Evolutionary conservation across 2,329 filamentous ascomycete genomes (phyloP).

Genomic region (Byssochlamys sp.): DNA sequence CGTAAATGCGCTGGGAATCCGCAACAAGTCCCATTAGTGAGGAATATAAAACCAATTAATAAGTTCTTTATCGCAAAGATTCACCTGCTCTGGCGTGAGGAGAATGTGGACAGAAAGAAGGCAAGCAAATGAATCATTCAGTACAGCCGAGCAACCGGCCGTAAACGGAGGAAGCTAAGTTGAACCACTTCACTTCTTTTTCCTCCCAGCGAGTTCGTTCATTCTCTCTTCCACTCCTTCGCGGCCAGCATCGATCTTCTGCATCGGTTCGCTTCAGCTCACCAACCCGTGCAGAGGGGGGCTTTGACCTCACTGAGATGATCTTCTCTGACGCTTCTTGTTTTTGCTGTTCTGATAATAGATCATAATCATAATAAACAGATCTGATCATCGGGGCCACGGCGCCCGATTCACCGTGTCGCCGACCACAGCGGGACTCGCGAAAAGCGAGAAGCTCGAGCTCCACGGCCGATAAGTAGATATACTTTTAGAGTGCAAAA

Average conservation of each 20-base stretch:
- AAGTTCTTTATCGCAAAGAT: neutral
- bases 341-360: neutral
- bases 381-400: neutral
- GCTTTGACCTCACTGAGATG: neutral
- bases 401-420: slow-evolving; percentile 1
- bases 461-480: neutral
- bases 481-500: too few species aligned
- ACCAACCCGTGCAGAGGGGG: neutral
- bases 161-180: neutral
- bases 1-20: too few species aligned
- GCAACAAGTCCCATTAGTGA: too few species aligned
- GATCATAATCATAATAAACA: neutral
- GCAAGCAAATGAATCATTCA: neutral
- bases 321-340: neutral
- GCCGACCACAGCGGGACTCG: neutral
- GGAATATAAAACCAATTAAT: too few species aligned
- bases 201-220: neutral
- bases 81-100: neutral
- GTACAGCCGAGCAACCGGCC: neutral
- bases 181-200: neutral
- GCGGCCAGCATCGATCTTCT: neutral
- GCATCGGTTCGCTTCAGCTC: neutral
- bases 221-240: neutral
- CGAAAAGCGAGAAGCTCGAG: neutral
- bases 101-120: neutral